Conservation (phyloP, 169 alveolate species). For the Eimeria falciformis region DNA sequence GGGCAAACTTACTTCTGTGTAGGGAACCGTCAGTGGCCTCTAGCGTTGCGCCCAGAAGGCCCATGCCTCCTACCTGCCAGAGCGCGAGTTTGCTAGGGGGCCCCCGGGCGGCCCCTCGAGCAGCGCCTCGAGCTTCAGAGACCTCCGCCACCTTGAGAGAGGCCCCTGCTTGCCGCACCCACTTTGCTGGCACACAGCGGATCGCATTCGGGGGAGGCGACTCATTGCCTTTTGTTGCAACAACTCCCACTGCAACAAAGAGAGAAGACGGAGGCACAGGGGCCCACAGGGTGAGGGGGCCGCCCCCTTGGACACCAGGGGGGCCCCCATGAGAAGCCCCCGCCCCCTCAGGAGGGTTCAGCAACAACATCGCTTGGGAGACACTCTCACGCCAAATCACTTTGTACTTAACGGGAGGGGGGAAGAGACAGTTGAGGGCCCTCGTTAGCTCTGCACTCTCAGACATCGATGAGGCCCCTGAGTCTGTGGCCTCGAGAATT, state of each 20-base stretch:
- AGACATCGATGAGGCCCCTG: slow-evolving; percentile 11
- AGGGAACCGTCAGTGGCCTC: slow-evolving; percentile 33
- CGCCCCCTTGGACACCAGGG: not conserved
- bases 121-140: not conserved
- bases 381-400: slow-evolving; percentile 26
- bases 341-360: not conserved
- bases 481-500: slow-evolving; percentile 50
- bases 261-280: slow-evolving; percentile 69
- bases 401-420: slow-evolving; percentile 38
- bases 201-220: slow-evolving; percentile 70
- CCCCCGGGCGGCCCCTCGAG: not conserved
- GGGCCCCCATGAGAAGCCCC: not conserved
- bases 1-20: slow-evolving; percentile 25
- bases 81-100: slow-evolving; percentile 34
- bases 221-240: slow-evolving; percentile 12
- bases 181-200: slow-evolving; percentile 67
- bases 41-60: slow-evolving; percentile 53
- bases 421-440: slow-evolving; percentile 32
- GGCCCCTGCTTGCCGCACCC: slow-evolving; percentile 39
- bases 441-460: slow-evolving; percentile 36
- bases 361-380: slow-evolving; percentile 3
- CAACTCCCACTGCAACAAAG: slow-evolving; percentile 43
- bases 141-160: slow-evolving; percentile 25
- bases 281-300: slow-evolving; percentile 71
- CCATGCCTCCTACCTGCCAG: slow-evolving; percentile 73